Evolutionary conservation across 768 basidiomycete species (phyloP), one percentile per base, ranked within the genome.

Genomic region (Mycena leptocephala): DNA sequence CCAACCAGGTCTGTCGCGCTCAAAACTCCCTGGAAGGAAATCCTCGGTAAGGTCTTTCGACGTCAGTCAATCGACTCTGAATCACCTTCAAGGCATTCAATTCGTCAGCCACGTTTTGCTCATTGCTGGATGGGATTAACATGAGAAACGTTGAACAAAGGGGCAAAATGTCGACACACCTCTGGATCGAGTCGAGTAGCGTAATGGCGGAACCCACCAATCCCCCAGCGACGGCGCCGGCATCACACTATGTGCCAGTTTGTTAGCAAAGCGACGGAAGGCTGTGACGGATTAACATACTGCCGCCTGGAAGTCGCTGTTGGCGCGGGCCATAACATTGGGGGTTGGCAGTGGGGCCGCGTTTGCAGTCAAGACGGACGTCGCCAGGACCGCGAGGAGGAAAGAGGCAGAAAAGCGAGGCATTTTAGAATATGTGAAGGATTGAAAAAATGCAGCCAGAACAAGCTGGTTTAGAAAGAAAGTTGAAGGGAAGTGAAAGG

Each of bases 341-440:
- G 39, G 20, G 28, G 20, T 22, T 28, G 9, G 28, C 10, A 32
- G 2, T 53, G 48, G 66, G 7, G 35, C 48, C 10, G 66, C 66
- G 13, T 35, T 53, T 35, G 66, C 48, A 22, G 48, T 39, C 66
- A 68, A 55, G 35, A 68, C 11, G 35, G 66, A 68, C 66, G 66
- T 55, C 32, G 66, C 66, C 51, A 68, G 66, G 66, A 68, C 66
- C 51, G 53, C 51, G 51, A 68, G 66, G 53, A 68, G 11, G 48
- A 68, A 68, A 13, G 66, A 35, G n/a, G 53, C 66, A 39, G 66
- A 68, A 24, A 53, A 55, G 51, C 65, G 65, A 35, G 33, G 66
- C 66, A 68, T 68, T 68, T 16, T 56, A 37, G 13, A 33, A 14
- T 55, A 46, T 26, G 5, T 55, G 66, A 55, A 56, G 41, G 66